A percentile compares a stretch with the other conserved stretches of the same genome.
These are phyloP conservation scores for Aegilops bicornis DNA, from an alignment of 176 grass and related monocot species.

Conservation along the genomic window DNA sequence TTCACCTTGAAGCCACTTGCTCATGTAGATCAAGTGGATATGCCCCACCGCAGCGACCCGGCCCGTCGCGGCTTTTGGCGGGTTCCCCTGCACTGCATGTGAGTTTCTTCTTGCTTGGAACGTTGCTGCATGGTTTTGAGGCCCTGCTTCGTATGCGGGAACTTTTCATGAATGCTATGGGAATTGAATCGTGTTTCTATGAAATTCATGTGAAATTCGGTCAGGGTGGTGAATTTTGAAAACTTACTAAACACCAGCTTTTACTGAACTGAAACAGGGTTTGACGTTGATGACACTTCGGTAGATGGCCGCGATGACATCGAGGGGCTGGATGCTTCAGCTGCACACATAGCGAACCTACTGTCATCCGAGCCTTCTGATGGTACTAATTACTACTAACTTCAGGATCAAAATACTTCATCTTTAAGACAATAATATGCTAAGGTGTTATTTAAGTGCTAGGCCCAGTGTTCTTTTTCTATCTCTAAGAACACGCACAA, in stretches of 20 bases:
- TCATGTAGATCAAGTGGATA: constrained; percentile 93
- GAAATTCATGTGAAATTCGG: neutral
- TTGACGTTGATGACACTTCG: constrained; percentile 66
- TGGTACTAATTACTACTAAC: constrained; percentile 48
- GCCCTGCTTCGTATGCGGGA: neutral
- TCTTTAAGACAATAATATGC: neutral
- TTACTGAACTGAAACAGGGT: constrained; percentile 54
- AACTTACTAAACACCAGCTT: neutral
- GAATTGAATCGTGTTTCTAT: neutral
- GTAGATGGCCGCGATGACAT: constrained; percentile 75
- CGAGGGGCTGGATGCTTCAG: constrained; percentile 78
- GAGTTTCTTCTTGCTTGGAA: constrained; percentile 27
- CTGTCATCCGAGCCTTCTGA: constrained; percentile 75
- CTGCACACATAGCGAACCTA: constrained; percentile 85
- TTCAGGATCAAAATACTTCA: neutral
- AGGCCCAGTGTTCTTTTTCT: too few relatives aligned
- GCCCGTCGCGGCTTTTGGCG: constrained; percentile 78
- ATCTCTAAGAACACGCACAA: too few relatives aligned
- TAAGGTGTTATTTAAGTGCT: neutral
- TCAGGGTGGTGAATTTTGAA: neutral
- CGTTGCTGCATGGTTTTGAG: neutral
- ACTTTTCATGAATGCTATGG: neutral
- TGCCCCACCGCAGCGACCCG: constrained; percentile 78
- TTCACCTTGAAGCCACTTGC: constrained; percentile 23
- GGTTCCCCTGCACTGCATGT: constrained; percentile 96